These are phyloP conservation scores for Macrotyloma uniflorum DNA, from an alignment of 306 rosid genomes.

Conservation along the genomic window DNA sequence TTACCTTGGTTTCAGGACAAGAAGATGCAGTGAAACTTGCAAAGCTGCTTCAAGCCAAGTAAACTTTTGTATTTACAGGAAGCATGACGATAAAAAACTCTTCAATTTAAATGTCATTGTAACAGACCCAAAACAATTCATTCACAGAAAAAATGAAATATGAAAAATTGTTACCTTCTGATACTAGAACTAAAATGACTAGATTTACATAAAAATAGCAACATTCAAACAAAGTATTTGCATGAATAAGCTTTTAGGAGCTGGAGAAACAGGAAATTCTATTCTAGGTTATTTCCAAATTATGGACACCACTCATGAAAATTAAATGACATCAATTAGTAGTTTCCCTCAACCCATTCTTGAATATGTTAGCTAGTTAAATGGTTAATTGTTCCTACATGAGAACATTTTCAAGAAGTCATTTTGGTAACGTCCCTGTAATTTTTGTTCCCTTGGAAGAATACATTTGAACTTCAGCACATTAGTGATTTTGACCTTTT, in stretches of 20 bases:
- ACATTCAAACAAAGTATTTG: slow-evolving; percentile 1
- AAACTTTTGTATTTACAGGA: slow-evolving; percentile 17
- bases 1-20: slow-evolving; percentile 91
- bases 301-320: slow-evolving; percentile 5
- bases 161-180: not conserved
- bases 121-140: not conserved
- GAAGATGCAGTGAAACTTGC: slow-evolving; percentile 95
- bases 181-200: not conserved
- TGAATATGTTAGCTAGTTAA: not conserved
- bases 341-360: slow-evolving; percentile 23
- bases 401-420: slow-evolving; percentile 15
- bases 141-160: not conserved
- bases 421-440: not conserved
- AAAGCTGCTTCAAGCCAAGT: slow-evolving; percentile 84
- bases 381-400: slow-evolving; percentile 20
- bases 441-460: slow-evolving; percentile 27
- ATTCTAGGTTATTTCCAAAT: not conserved
- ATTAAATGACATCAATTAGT: slow-evolving; percentile 12
- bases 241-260: not conserved
- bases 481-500: slow-evolving; percentile 1
- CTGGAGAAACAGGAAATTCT: not conserved
- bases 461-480: slow-evolving; percentile 21
- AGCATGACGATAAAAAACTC: not conserved
- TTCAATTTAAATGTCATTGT: not conserved
- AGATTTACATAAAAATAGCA: not conserved